Conservation (phyloP, 2,329 filamentous ascomycete genomes). For the Epichloe aotearoae region DNA sequence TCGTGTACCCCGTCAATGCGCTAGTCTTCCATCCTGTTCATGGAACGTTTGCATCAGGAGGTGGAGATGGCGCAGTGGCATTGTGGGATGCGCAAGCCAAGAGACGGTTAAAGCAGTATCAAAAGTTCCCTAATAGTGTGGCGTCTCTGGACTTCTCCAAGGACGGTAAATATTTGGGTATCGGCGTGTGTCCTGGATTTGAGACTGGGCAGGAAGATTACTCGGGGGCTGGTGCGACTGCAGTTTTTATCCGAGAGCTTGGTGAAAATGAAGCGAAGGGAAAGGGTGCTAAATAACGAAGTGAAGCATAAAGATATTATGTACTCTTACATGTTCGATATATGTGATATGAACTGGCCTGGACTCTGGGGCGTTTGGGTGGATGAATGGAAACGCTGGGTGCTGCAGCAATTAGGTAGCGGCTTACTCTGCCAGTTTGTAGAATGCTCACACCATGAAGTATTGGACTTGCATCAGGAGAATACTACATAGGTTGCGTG, state of each 20-base stretch:
- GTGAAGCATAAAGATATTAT: neutral
- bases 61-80: constrained; percentile 82
- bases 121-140: constrained; percentile 67
- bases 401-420: neutral
- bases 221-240: constrained; percentile 55
- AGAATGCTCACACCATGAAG: constrained; percentile 20
- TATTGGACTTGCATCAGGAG: neutral
- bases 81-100: constrained; percentile 89
- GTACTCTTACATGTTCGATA: neutral
- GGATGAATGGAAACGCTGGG: constrained; percentile 11
- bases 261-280: constrained; percentile 79
- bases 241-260: constrained; percentile 71
- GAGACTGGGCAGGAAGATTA: constrained; percentile 78
- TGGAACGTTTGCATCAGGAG: constrained; percentile 79
- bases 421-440: constrained; percentile 12
- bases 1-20: constrained; percentile 86
- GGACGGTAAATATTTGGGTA: constrained; percentile 65
- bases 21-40: constrained; percentile 73
- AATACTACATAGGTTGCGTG: neutral
- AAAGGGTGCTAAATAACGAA: constrained; percentile 54
- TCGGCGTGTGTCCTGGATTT: constrained; percentile 75
- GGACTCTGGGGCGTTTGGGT: constrained; percentile 16
- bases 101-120: constrained; percentile 79
- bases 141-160: constrained; percentile 63
- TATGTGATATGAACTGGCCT: neutral